Conservation (phyloP, 2,329 filamentous ascomycete genomes). For the Apiospora arundinis region DNA sequence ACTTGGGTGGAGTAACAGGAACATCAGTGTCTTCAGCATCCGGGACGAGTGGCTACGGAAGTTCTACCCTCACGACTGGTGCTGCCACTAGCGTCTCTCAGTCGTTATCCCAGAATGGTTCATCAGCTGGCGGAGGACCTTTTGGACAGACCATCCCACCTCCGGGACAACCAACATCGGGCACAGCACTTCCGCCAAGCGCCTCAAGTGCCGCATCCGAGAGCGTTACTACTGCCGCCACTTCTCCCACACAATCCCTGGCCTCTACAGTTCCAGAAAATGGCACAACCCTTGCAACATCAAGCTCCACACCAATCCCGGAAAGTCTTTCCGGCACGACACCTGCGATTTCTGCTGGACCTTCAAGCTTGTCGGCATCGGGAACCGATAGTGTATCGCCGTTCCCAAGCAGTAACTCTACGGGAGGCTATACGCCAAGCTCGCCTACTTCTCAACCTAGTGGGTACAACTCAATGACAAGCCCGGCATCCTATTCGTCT, state of each 20-base stretch:
- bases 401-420: constrained; percentile 23
- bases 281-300: constrained; percentile 32
- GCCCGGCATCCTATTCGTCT: neutral
- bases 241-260: constrained; percentile 28
- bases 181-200: constrained; percentile 20
- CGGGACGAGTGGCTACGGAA: constrained; percentile 19
- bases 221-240: constrained; percentile 28
- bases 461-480: constrained; percentile 8
- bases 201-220: constrained; percentile 23
- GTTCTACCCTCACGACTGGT: constrained; percentile 8
- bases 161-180: constrained; percentile 20
- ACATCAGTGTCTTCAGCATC: neutral
- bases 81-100: neutral
- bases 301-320: constrained; percentile 26
- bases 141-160: constrained; percentile 18
- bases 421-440: constrained; percentile 24
- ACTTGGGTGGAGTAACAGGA: constrained; percentile 16
- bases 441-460: constrained; percentile 9
- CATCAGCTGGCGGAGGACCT: constrained; percentile 15
- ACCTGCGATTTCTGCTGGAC: neutral
- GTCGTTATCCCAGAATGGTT: neutral
- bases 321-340: neutral
- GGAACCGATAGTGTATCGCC: neutral
- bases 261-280: constrained; percentile 32
- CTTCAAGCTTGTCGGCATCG: constrained; percentile 5